A percentile compares a stretch with the other conserved stretches of the same genome.
phyloP scores from a whole-genome alignment of 2,329 filamentous ascomycete species.

The Fusarium kyushuense region DNA sequence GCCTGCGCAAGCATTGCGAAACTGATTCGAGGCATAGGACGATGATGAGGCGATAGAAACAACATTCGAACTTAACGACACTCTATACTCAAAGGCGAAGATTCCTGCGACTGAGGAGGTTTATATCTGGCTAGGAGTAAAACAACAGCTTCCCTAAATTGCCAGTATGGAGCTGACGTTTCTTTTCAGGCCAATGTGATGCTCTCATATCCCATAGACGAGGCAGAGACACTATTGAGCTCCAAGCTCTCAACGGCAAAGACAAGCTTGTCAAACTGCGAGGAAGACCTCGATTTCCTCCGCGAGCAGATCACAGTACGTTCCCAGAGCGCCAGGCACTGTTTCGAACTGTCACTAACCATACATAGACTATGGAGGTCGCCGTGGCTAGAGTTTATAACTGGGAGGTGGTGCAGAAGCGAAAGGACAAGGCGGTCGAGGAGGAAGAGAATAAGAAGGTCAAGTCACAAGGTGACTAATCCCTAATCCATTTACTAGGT shows the following conservation, averaged over 20 bases:
- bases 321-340: constrained; percentile 24
- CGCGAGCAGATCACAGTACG: constrained; percentile 94
- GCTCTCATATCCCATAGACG: constrained; percentile 91
- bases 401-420: constrained; percentile 96
- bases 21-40: constrained; percentile 52
- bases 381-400: constrained; percentile 98
- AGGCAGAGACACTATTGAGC: constrained; percentile 82
- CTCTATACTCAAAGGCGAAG: constrained; percentile 88
- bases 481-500: constrained; percentile 9
- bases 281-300: constrained; percentile 96
- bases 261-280: constrained; percentile 84
- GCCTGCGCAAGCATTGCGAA: background rate
- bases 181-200: constrained; percentile 86
- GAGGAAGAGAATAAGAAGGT: constrained; percentile 58
- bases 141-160: background rate
- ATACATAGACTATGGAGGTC: constrained; percentile 88
- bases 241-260: constrained; percentile 85
- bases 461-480: constrained; percentile 48
- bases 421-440: constrained; percentile 84
- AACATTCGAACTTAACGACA: constrained; percentile 97
- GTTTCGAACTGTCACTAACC: constrained; percentile 3
- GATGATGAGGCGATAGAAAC: constrained; percentile 82
- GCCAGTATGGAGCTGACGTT: constrained; percentile 42
- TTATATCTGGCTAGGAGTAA: constrained; percentile 94
- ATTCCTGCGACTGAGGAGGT: constrained; percentile 89